Conservation (phyloP, 1,284 basidiomycete genomes). For the Bondarzewia mesenterica region DNA sequence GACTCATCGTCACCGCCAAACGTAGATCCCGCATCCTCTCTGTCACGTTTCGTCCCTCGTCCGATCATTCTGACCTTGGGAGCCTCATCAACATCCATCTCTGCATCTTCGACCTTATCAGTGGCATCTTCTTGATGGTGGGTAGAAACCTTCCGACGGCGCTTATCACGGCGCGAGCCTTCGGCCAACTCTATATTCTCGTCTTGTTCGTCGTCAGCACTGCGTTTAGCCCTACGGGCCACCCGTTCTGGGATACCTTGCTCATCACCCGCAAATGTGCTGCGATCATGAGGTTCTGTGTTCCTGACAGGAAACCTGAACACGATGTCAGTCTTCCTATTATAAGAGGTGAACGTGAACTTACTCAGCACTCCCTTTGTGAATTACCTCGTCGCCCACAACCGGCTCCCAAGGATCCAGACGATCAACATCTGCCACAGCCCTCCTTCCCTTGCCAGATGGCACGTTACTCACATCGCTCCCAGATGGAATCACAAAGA, state of each 20-base stretch:
- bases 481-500: too few species aligned
- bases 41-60: conserved; percentile 72
- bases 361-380: too few species aligned
- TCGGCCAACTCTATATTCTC: conserved; percentile 8
- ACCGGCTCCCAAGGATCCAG: too few species aligned
- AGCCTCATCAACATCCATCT: conserved; percentile 22
- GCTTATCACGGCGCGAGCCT: conserved; percentile 21
- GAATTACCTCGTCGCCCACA: too few species aligned
- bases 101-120: conserved; percentile 12
- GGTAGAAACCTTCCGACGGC: conserved; percentile 42
- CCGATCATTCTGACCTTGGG: conserved; percentile 20
- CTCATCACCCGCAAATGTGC: too few species aligned
- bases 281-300: too few species aligned
- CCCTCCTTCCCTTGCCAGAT: too few species aligned
- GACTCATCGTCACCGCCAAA: conserved; percentile 60
- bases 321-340: too few species aligned
- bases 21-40: conserved; percentile 61
- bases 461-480: too few species aligned
- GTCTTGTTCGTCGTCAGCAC: conserved; percentile 13
- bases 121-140: conserved; percentile 22
- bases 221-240: conserved; percentile 8
- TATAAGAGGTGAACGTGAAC: too few species aligned
- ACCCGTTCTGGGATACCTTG: neutral
- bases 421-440: too few species aligned
- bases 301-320: too few species aligned